Percentiles rank a stretch among this genome's conserved stretches.
Conservation (phyloP, 352 stramenopile species). For the Elongisporangium prolatum region DNA sequence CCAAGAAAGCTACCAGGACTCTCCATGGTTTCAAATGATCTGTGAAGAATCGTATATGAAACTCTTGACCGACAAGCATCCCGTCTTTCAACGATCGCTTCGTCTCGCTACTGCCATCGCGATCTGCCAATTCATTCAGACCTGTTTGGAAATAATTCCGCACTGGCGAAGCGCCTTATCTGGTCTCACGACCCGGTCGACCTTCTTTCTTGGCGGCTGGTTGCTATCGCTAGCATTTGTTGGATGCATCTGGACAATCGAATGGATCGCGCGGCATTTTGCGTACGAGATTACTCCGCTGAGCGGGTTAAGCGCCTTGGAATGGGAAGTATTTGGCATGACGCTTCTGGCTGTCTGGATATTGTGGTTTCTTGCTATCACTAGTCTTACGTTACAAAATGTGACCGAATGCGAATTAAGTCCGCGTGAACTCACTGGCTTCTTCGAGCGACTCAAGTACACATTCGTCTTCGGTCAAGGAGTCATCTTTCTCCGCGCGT, state of each 20-base stretch:
- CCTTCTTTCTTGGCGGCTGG: slow-evolving; percentile 54
- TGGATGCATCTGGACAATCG: slow-evolving; percentile 59
- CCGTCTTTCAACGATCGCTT: slow-evolving; percentile 78
- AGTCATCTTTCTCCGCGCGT: slow-evolving; percentile 77
- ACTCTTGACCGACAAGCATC: slow-evolving; percentile 76
- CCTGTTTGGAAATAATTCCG: slow-evolving; percentile 78
- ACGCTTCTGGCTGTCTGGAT: slow-evolving; percentile 74
- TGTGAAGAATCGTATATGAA: slow-evolving; percentile 85
- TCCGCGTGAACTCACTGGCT: slow-evolving; percentile 53
- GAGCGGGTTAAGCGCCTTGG: slow-evolving; percentile 50
- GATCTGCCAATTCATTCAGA: slow-evolving; percentile 83
- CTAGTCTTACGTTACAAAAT: slow-evolving; percentile 53
- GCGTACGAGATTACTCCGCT: slow-evolving; percentile 61
- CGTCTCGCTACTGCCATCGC: slow-evolving; percentile 76
- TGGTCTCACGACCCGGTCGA: slow-evolving; percentile 40
- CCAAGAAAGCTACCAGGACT: slow-evolving; percentile 18
- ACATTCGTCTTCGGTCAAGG: slow-evolving; percentile 74
- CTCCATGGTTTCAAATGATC: slow-evolving; percentile 40
- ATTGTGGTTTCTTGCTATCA: slow-evolving; percentile 75
- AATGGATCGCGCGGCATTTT: slow-evolving; percentile 77
- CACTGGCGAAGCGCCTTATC: slow-evolving; percentile 59
- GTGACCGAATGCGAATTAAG: slow-evolving; percentile 50
- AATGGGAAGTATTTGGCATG: slow-evolving; percentile 85
- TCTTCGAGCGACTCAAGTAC: slow-evolving; percentile 81
- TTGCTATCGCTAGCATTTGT: slow-evolving; percentile 59